phyloP scores from a whole-genome alignment of 306 rosid genomes.

The Acacia confusa region DNA sequence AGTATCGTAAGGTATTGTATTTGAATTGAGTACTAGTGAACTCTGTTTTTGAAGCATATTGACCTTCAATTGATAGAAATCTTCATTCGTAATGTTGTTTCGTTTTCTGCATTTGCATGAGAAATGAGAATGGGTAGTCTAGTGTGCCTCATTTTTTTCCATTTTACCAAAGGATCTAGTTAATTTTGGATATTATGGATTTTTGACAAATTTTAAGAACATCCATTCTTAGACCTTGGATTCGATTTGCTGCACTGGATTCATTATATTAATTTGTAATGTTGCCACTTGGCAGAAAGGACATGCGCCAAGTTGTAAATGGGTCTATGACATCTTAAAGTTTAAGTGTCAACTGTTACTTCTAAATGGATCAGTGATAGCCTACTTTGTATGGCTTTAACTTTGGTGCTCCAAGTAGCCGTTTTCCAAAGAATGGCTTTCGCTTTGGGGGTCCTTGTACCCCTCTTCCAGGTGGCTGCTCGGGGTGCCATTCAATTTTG shows the following conservation, averaged over 20 bases:
- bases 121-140: neutral
- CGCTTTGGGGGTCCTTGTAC: neutral
- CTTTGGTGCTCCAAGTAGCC: neutral
- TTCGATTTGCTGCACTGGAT: neutral
- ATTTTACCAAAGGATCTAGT: neutral
- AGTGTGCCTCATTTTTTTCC: neutral
- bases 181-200: neutral
- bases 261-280: neutral
- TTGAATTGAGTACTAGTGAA: neutral
- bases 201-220: neutral
- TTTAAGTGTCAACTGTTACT: neutral
- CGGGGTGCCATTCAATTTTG: neutral
- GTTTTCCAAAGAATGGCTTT: neutral
- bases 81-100: constrained; percentile 1
- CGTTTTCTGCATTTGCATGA: neutral
- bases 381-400: neutral
- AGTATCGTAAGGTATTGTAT: neutral
- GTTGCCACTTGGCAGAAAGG: neutral
- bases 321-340: neutral
- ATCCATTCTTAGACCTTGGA: neutral
- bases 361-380: neutral
- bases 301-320: neutral
- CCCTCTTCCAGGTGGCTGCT: neutral
- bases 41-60: neutral
- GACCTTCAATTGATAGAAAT: neutral